phyloP scores from a whole-genome alignment of 225 moss, liverwort and hornwort genomes.

The Pseudisothecium myosuroides region DNA sequence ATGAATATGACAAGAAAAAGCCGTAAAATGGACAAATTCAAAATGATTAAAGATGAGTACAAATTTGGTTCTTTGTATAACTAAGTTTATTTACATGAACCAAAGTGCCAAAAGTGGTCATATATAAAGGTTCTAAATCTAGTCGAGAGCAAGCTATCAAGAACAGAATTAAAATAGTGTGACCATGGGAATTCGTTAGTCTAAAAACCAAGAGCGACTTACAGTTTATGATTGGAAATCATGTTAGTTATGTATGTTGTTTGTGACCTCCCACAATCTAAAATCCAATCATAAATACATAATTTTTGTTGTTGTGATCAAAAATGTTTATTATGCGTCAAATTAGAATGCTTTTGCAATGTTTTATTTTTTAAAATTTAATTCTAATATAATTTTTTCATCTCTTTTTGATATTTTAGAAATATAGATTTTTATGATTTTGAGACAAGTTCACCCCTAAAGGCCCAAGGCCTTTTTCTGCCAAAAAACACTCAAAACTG shows the following conservation, averaged over 20 bases:
- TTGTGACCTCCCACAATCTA: rapidly evolving
- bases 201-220: not conserved
- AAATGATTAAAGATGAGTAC: not conserved
- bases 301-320: not conserved
- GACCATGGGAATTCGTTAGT: not conserved
- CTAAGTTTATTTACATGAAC: rapidly evolving
- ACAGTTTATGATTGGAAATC: not conserved
- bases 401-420: rapidly evolving
- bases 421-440: not conserved
- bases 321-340: not conserved
- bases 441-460: not conserved
- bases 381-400: not conserved
- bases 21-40: not conserved
- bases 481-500: too few relatives aligned
- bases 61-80: not conserved
- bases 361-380: too few relatives aligned
- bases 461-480: too few relatives aligned
- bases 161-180: not conserved
- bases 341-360: not conserved
- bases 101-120: not conserved
- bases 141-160: rapidly evolving
- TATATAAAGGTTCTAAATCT: not conserved
- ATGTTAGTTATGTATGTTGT: not conserved
- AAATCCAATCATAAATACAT: not conserved
- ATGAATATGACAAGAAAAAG: too few relatives aligned